A percentile compares a stretch with the other conserved stretches of the same genome.
phyloP scores from a whole-genome alignment of 140 eudicot genomes.

The Erigeron philadelphicus region DNA sequence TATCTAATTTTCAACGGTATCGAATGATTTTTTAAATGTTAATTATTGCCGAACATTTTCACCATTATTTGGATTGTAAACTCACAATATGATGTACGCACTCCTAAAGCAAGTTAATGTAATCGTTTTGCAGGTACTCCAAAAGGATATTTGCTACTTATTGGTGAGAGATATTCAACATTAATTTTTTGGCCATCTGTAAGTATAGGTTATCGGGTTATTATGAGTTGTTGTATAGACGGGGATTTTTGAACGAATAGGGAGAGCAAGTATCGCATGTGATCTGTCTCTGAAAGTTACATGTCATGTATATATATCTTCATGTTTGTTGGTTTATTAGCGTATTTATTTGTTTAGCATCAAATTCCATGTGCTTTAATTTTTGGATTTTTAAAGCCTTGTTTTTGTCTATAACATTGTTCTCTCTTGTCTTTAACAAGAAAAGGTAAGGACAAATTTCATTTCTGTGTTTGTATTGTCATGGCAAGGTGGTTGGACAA shows the following conservation, averaged over 20 bases:
- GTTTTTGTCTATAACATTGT: not conserved
- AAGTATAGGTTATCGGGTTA: not conserved
- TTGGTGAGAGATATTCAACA: conserved; percentile 11
- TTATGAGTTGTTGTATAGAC: not conserved
- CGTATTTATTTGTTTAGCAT: too few relatives aligned
- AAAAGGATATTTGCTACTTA: conserved; percentile 33
- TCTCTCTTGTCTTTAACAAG: not conserved
- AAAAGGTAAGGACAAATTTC: not conserved
- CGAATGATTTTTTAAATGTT: too few relatives aligned
- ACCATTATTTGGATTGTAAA: too few relatives aligned
- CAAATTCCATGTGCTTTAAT: not conserved
- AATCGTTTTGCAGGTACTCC: conserved; percentile 36
- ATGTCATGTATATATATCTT: not conserved
- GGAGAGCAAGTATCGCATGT: conserved; percentile 23
- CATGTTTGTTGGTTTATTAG: not conserved
- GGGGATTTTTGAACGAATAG: not conserved
- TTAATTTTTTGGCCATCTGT: conserved; percentile 19
- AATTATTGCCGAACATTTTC: too few relatives aligned
- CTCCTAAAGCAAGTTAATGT: too few relatives aligned
- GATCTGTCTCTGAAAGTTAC: conserved; percentile 18
- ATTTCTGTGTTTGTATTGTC: not conserved
- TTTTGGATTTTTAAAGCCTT: not conserved
- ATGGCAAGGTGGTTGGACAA: not conserved
- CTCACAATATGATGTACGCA: too few relatives aligned
- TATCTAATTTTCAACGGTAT: too few relatives aligned